These are phyloP conservation scores for Picea abies DNA, from an alignment of 83 land plant genomes.

Conservation along the genomic window DNA sequence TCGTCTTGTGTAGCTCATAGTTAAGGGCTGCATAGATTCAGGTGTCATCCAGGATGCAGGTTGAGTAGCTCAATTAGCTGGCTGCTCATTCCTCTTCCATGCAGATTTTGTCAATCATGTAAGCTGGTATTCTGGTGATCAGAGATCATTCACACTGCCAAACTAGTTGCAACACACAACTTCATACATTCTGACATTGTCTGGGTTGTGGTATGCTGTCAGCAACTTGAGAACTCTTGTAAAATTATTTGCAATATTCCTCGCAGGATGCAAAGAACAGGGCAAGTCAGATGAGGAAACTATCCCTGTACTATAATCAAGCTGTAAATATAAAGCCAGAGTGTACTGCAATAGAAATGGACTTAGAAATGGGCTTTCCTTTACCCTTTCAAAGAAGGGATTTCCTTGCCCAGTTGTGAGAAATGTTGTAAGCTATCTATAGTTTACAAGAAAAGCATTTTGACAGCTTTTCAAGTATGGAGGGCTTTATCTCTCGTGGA, in stretches of 20 bases:
- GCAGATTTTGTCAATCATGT: background rate
- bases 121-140: background rate
- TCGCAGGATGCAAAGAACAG: background rate
- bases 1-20: background rate
- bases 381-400: background rate
- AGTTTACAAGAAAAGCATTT: background rate
- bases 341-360: background rate
- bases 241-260: background rate
- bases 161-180: background rate
- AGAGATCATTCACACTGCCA: background rate
- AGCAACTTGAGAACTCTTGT: background rate
- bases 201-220: background rate
- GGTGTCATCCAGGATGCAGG: background rate
- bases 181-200: background rate
- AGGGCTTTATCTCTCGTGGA: background rate
- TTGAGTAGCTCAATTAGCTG: background rate
- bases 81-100: background rate
- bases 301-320: background rate
- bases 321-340: background rate
- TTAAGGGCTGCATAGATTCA: background rate
- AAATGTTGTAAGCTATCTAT: too few species aligned
- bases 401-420: background rate
- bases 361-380: background rate
- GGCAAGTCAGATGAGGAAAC: background rate
- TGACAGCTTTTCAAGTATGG: background rate